Evolutionary conservation across 805 yeast species (phyloP).

Genomic region (Hanseniaspora lindneri): DNA sequence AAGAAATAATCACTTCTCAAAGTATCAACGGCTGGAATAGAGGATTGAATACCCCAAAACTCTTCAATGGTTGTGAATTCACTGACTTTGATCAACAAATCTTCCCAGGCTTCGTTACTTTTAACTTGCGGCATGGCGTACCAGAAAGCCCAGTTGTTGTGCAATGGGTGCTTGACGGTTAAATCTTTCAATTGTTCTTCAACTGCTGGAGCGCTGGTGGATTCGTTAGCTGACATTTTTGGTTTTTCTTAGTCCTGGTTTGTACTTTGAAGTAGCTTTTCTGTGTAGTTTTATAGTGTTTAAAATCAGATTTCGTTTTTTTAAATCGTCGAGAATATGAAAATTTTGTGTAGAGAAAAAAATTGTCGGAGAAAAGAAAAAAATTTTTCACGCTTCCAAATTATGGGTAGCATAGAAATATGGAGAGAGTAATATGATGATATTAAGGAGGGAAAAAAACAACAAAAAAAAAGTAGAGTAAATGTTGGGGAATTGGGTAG

Average conservation of each 20-base stretch:
- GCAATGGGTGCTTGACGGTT: conserved; percentile 60
- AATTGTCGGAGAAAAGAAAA: not conserved
- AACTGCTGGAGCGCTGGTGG: not conserved
- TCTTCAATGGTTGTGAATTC: conserved; percentile 92
- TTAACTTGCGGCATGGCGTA: conserved; percentile 85
- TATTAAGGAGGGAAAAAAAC: not conserved
- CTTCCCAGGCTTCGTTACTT: conserved; percentile 77
- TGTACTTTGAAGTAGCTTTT: not conserved
- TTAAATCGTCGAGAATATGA: too few relatives aligned
- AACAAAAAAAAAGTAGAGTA: too few relatives aligned
- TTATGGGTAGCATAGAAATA: too few relatives aligned
- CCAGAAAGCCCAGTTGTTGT: conserved; percentile 92
- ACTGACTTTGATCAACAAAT: conserved; percentile 82
- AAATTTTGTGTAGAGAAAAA: too few relatives aligned
- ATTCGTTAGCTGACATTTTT: conserved; percentile 28
- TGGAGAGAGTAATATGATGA: too few relatives aligned
- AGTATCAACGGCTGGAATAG: conserved; percentile 82
- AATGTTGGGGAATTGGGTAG: too few relatives aligned
- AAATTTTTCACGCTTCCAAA: not conserved
- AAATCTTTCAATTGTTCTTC: conserved; percentile 23
- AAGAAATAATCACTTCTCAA: conserved; percentile 89
- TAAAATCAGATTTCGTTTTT: too few relatives aligned
- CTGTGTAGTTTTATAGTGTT: too few relatives aligned
- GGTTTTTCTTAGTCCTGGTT: not conserved
- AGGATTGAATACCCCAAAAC: conserved; percentile 95